Evolutionary conservation across 768 basidiomycete genomes (phyloP), one percentile per base, ranked within the genome.

Genomic region (Phylloporus scabripes): DNA sequence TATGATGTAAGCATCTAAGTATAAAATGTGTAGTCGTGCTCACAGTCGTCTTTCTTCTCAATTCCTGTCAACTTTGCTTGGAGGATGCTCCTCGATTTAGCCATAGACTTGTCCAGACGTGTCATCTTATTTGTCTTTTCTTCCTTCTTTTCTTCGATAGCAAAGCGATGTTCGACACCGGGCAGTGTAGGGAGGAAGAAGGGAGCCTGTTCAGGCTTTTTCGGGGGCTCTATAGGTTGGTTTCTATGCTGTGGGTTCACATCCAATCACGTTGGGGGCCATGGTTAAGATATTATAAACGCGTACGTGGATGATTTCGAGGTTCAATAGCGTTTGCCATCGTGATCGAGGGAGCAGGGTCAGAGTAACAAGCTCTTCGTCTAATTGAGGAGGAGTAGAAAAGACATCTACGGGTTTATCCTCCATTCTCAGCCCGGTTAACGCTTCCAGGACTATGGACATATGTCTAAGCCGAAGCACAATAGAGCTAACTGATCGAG

Each of bases 251-350:
- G 42, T 44, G 14, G 36, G 37, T 20, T 28, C 41, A 23, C 26
- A 7, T 32, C 29, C 29, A 39, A 21, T 36, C 10, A 43, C 34
- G 32, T 37, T 15, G 3, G 11, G 24, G 10, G 23, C 15, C 9
- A 36, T 9, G 39, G 11, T 10, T 15, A 26, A 12, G 20, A 23
- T 24, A 20, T 3, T 29, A 14, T 23, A n/a, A 36, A 48, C 26
- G 67, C 77, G 33, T 56, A 88, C 91, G 66, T 90, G 85, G 53
- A 98, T 98, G 26, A 92, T 84, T 57, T 98, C 96, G 15, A 99
- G 75, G 61, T 96, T 96, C 49, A 99, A 75, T n/a, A 99, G 71
- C 0, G 96, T 94, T 68, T 96, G 92, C 96, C 96, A 99, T 58
- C 88, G 77, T 12, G 92, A 83, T 33, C 94, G 83, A 14, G 96